A percentile compares a stretch with the other conserved stretches of the same genome.
Conservation (phyloP, 2,329 filamentous ascomycete species). For the Penicillium sp. region DNA sequence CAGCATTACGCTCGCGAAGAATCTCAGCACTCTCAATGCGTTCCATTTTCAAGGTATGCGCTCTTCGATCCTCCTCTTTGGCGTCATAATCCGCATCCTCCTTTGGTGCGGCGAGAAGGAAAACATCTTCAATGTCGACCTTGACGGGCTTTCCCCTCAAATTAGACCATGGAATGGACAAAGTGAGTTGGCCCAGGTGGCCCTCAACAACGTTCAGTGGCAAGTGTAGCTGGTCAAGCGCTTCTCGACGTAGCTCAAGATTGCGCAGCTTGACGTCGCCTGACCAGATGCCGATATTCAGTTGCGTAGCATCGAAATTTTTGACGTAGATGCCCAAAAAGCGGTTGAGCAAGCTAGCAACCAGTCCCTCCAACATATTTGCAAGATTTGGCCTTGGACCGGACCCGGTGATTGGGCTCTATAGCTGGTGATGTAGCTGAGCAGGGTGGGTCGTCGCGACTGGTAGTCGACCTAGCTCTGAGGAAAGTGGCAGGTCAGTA, state of each 20-base stretch:
- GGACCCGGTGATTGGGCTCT: conserved; percentile 54
- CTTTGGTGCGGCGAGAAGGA: conserved; percentile 88
- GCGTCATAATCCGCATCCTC: conserved; percentile 92
- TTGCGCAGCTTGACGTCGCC: conserved; percentile 95
- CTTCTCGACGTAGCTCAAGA: conserved; percentile 88
- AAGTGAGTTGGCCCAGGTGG: conserved; percentile 84
- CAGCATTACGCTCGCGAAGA: conserved; percentile 85
- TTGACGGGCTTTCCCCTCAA: conserved; percentile 90
- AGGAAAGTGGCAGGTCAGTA: conserved; percentile 9
- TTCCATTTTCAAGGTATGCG: conserved; percentile 95
- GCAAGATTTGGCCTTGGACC: conserved; percentile 66
- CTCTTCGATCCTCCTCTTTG: conserved; percentile 83
- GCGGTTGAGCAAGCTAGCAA: conserved; percentile 95
- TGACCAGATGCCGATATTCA: conserved; percentile 98
- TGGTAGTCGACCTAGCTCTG: conserved; percentile 12
- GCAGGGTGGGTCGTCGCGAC: conserved; percentile 9
- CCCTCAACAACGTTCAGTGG: conserved; percentile 96
- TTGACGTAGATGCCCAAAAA: conserved; percentile 99
- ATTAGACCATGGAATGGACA: conserved; percentile 97
- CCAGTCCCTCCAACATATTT: conserved; percentile 93
- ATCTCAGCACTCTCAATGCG: conserved; percentile 96
- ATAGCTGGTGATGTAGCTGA: conserved; percentile 12
- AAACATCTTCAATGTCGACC: conserved; percentile 95
- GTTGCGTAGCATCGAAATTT: conserved; percentile 96
- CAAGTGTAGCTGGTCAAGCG: conserved; percentile 92